Conservation (phyloP, 2,329 filamentous ascomycete genomes). For the Aspergillus clavatus region DNA sequence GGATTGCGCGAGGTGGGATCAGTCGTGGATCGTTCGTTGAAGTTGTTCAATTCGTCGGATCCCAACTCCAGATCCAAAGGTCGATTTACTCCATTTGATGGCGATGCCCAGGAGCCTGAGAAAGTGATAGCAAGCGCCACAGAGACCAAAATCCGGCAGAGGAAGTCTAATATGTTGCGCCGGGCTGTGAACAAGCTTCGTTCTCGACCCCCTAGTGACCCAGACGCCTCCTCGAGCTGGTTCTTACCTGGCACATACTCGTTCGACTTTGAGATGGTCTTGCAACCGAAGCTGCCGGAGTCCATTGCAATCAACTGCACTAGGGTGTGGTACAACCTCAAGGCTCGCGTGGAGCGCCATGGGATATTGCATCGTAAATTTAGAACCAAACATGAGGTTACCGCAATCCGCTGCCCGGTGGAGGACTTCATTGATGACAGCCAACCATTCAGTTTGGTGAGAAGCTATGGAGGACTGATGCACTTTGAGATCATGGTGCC, state of each 20-base stretch:
- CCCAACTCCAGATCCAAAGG: no score
- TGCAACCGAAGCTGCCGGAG: conserved; percentile 11
- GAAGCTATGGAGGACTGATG: conserved; percentile 8
- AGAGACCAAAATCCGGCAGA: not conserved
- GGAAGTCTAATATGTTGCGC: not conserved
- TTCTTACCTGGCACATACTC: conserved; percentile 9
- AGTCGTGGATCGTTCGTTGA: not conserved
- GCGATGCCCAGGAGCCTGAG: not conserved
- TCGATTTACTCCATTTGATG: not conserved
- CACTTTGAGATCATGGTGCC: conserved; percentile 7
- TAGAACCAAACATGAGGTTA: conserved; percentile 2
- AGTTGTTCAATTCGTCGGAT: not conserved
- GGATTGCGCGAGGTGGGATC: conserved; percentile 7
- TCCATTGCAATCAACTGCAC: conserved; percentile 9
- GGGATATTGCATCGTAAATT: conserved; percentile 3
- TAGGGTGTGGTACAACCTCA: conserved; percentile 10
- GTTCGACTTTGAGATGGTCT: conserved; percentile 14
- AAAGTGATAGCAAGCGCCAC: not conserved
- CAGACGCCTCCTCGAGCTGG: not conserved
- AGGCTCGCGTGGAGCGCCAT: conserved; percentile 7
- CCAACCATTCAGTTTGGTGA: conserved; percentile 2
- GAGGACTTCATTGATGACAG: conserved; percentile 13
- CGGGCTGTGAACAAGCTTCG: not conserved
- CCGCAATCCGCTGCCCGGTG: conserved; percentile 11
- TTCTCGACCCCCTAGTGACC: not conserved